These are phyloP conservation scores for Puccinia horiana DNA, from an alignment of 1,284 basidiomycete genomes.

Conservation along the genomic window DNA sequence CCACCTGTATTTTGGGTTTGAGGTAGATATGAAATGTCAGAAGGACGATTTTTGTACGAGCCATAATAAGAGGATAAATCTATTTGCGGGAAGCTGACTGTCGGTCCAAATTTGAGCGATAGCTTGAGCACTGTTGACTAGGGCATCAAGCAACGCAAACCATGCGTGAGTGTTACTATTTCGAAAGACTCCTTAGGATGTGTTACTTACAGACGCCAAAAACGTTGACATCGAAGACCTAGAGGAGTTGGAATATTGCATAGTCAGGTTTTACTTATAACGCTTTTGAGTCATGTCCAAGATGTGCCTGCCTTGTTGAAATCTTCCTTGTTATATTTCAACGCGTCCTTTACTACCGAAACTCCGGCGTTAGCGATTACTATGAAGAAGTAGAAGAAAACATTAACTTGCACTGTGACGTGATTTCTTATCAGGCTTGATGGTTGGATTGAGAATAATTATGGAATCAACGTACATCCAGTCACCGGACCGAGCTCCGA, in stretches of 20 bases:
- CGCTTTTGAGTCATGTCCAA: background rate
- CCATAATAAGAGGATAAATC: background rate
- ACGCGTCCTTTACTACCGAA: constrained; percentile 26
- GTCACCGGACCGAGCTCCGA: constrained; percentile 32
- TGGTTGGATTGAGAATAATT: background rate
- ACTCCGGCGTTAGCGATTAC: constrained; percentile 53
- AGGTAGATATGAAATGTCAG: background rate
- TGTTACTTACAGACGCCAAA: constrained; percentile 55
- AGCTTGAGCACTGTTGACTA: constrained; percentile 57
- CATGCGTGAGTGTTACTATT: background rate
- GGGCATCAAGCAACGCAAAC: background rate
- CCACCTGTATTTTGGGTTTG: constrained; percentile 48
- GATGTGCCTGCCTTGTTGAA: constrained; percentile 53
- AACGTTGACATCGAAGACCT: constrained; percentile 58
- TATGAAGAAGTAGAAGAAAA: constrained; percentile 8
- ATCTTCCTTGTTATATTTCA: constrained; percentile 43
- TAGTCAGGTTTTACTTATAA: background rate
- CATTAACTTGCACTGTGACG: background rate
- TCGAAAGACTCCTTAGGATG: background rate
- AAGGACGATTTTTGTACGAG: background rate
- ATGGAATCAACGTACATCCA: constrained; percentile 17
- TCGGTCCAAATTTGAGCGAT: constrained; percentile 58
- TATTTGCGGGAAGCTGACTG: background rate
- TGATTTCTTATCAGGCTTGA: background rate
- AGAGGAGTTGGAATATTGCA: constrained; percentile 48